Evolutionary conservation across 139 green algal species (phyloP), one percentile per base, ranked within the genome.

Genomic region (Gonium pectorale): DNA sequence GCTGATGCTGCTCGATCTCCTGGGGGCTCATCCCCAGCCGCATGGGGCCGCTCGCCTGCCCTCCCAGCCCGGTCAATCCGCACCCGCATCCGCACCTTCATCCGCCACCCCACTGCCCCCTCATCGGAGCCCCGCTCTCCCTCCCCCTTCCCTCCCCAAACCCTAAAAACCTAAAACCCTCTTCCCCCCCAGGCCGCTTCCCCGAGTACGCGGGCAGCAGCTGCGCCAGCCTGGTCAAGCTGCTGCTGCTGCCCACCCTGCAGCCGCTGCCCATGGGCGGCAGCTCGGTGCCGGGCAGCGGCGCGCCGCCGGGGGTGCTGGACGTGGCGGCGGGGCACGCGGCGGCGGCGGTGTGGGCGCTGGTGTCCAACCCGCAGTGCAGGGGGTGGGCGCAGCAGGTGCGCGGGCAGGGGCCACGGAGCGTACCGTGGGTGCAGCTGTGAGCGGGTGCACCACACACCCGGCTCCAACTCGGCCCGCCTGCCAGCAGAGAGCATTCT

Each of bases 321-420:
- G 83, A 88, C 21, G 56, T 64, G 22, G 67, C 73, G 5, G 83
- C 83, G 31, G 83, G 72, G 13, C 83, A 88, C n/a, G 83, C 83
- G 51, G 73, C 83, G 29, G 67, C 54, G 29, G 74, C 83, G 38
- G 72, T 88, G 63, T 88, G 83, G 83, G 83, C 73, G 49, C 73
- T 88, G 38, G 54, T 74, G n/a, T 85, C 83, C 8, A 83, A 88
- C 64, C 83, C 83, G 35, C 46, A 43, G 60, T 83, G 82, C 43
- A 68, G 62, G 0, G 35, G 62, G 0, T 87, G 82, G 82, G 82
- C 82, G 82, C 73, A 70, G 31, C 83, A 80, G 83, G 74, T 84
- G 68, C 4, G 67, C 11, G 19, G 11, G 38, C 40, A 54, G 31
- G 29, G 15, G n/a, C n/a, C n/a, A n/a, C n/a, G n/a, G n/a, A n/a